phyloP scores from a whole-genome alignment of 1,139 yeast species.

The Scheffersomyces lignicola region DNA sequence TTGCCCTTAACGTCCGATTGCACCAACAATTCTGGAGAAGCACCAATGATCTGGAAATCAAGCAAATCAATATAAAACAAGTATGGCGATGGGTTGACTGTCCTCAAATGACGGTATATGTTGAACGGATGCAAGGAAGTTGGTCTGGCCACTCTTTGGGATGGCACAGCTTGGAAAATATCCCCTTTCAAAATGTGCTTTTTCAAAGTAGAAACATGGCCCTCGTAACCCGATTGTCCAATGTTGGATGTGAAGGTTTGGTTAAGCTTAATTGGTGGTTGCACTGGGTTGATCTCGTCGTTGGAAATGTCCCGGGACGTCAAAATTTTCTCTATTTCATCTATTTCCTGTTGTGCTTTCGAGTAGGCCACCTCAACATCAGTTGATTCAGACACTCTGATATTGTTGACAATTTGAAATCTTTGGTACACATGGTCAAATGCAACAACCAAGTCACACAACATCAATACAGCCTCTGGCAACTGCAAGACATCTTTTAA shows the following conservation, averaged over 20 bases:
- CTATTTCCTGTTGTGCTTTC: constrained; percentile 57
- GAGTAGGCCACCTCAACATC: constrained; percentile 51
- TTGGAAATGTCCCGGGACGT: constrained; percentile 30
- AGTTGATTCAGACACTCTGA: constrained; percentile 47
- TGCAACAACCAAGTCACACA: constrained; percentile 85
- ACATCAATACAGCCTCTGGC: constrained; percentile 91
- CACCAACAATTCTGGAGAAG: constrained; percentile 92
- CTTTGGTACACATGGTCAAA: constrained; percentile 93
- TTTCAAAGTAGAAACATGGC: constrained; percentile 72
- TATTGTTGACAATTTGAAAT: constrained; percentile 84
- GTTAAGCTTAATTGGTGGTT: constrained; percentile 63
- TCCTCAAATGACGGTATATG: constrained; percentile 88
- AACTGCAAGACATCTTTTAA: constrained; percentile 76
- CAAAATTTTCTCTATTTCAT: constrained; percentile 53
- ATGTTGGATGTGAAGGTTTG: constrained; percentile 81
- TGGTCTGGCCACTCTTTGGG: constrained; percentile 94
- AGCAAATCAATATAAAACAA: constrained; percentile 88
- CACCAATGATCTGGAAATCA: constrained; percentile 94
- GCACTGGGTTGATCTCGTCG: constrained; percentile 49
- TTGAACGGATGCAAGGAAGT: constrained; percentile 95
- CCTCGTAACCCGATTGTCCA: constrained; percentile 91
- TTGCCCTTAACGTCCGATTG: constrained; percentile 72
- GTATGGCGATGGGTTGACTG: constrained; percentile 97
- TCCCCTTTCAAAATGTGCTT: constrained; percentile 87
- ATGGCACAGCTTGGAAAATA: constrained; percentile 96